Evolutionary conservation across 192 early-diverging fungal genomes (phyloP).

Genomic region (Umbelopsis sp.): DNA sequence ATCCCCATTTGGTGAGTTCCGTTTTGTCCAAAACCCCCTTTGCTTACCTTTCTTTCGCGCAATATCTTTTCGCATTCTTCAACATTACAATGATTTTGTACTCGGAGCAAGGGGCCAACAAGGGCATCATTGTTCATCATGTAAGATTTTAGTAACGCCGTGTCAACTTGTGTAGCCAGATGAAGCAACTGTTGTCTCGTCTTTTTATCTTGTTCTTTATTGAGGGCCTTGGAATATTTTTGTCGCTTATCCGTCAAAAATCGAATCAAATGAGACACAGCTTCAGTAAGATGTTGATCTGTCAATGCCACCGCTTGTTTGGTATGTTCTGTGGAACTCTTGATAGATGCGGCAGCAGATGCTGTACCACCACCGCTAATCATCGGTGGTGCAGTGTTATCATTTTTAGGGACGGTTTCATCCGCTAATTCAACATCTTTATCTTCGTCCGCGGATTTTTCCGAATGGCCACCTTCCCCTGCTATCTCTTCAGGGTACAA

Average conservation of each 20-base stretch:
- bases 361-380: slow-evolving; percentile 8
- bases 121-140: slow-evolving; percentile 83
- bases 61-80: slow-evolving; percentile 82
- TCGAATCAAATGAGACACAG: slow-evolving; percentile 72
- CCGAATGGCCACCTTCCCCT: slow-evolving; percentile 40
- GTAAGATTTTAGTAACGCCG: slow-evolving; percentile 89
- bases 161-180: slow-evolving; percentile 80
- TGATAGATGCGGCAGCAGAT: slow-evolving; percentile 20
- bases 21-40: neutral
- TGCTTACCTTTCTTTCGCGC: slow-evolving; percentile 65
- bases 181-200: slow-evolving; percentile 40
- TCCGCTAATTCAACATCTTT: slow-evolving; percentile 11
- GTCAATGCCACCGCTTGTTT: slow-evolving; percentile 30
- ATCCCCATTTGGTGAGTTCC: neutral
- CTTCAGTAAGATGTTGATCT: slow-evolving; percentile 59
- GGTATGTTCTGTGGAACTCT: slow-evolving; percentile 8
- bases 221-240: slow-evolving; percentile 63
- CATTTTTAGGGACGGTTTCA: slow-evolving; percentile 20
- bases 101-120: slow-evolving; percentile 89
- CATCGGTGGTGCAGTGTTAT: neutral
- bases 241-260: slow-evolving; percentile 89
- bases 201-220: slow-evolving; percentile 43
- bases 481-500: slow-evolving; percentile 74
- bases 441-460: slow-evolving; percentile 36
- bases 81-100: slow-evolving; percentile 87